Evolutionary conservation across 2,329 filamentous ascomycete genomes (phyloP), one percentile per base, ranked within the genome.

Genomic region (Trichoderma oligosporum): DNA sequence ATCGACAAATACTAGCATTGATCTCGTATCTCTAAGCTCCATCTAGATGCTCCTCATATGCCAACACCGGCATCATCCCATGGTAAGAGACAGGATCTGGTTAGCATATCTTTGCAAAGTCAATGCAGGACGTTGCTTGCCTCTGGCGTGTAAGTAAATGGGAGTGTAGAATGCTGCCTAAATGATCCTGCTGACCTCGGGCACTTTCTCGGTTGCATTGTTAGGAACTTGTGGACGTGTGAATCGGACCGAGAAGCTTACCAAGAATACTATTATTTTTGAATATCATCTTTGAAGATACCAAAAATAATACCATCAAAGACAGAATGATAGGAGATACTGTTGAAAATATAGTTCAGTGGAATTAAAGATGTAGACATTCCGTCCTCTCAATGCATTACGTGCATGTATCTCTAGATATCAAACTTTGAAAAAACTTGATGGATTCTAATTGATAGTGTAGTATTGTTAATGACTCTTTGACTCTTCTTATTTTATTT

Each of bases 191-290:
- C 6, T 33, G 27, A 25, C 49, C 33, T 42, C 36, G 38, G 27
- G 38, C 27, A 9, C 38, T 53, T n/a, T 24, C 49, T 42, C 38
- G 27, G 49, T 53, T 42, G 49, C 49, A 53, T 14, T 42, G 38
- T 14, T 25, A 3, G 14, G 18, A 33, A 33, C 42, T 42, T 49
- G 38, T 20, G 27, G 27, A 20, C 27, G 49, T 42, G 33, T 42
- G 27, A 27, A 20, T 53, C 49, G 49, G 49, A 20, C 49, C 49
- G 49, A 53, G 38, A 33, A 33, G 27, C 12, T 36, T 42, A 25
- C 27, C 46, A 25, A 14, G 16, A 33, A 18, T 25, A 14, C 14
- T 22, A 12, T 27, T 7, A 18, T 33, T 5, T 42, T 35, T 33
- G 14, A 7, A 24, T 9, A 18, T 22, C n/a, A n/a, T n/a, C n/a